Base-by-base conservation (phyloP, 192 early-diverging fungal genomes). In the Dissophora ornata region DNA sequence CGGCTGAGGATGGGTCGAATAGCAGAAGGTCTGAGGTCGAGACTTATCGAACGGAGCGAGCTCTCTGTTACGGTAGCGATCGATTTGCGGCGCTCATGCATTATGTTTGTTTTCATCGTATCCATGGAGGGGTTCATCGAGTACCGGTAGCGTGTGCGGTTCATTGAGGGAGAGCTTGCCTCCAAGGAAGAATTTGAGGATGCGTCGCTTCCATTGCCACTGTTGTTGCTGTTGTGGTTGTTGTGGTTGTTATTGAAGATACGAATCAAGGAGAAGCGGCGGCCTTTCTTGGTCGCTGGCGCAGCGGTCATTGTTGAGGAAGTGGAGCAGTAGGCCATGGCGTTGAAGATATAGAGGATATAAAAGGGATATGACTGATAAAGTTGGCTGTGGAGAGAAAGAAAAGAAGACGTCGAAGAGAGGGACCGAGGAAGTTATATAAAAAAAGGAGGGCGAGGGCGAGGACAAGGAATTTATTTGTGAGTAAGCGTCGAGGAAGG, bases 181-280 rank as follows among this genome's bases (percentile, higher is more conserved):
- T 22, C 21, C n/a, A 41, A 54, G 22, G 53, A 55, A 30, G 46
- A 26, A 13, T 19, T 15, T 10, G 62, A 63, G 49, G 61, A 18
- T 3, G 30, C 22, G 19, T 32, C 40, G 29, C 40, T 57, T n/a
- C n/a, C n/a, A 24, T 29, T 60, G 44, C 7, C 33, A 48, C 24
- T 62, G 34, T 24, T 62, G 51, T 28, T 38, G 36, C 36, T 50
- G 22, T 34, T 22, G 33, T 30, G 44, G 33, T 50, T 62, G 47
- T 4, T 53, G 50, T n/a, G 52, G 26, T 25, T 52, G 44, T 41
- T 59, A 50, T 40, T 59, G 61, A 75, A 75, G 62, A 75, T 46
- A 26, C 71, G 71, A 19, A 75, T 48, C 38, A 75, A 41, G 44
- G 71, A 75, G 57, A 75, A 75, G 57, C 71, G 71, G 16, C 71